Conservation (phyloP, 352 stramenopile genomes). For the Pythium chondricola region DNA sequence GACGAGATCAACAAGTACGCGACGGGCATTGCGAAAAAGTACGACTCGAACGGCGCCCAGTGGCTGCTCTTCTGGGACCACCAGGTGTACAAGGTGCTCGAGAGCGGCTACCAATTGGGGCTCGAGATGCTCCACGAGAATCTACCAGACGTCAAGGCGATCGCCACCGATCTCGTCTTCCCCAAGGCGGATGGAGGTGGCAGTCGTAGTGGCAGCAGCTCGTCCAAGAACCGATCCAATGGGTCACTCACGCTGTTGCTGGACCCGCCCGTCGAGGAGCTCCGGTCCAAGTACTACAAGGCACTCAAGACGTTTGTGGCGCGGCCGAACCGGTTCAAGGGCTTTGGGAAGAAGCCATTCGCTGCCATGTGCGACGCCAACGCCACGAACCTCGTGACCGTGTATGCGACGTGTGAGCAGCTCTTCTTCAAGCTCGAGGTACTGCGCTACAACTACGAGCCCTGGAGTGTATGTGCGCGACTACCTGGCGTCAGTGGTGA, state of each 20-base stretch:
- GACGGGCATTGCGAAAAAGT: constrained; percentile 63
- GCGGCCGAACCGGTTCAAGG: constrained; percentile 83
- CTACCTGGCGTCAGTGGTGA: constrained; percentile 31
- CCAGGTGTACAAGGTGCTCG: constrained; percentile 94
- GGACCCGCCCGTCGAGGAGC: constrained; percentile 89
- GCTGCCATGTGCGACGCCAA: constrained; percentile 87
- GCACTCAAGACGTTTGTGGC: constrained; percentile 94
- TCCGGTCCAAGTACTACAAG: constrained; percentile 92
- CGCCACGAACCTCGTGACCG: constrained; percentile 71
- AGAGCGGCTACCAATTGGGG: constrained; percentile 91
- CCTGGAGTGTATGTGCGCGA: constrained; percentile 61
- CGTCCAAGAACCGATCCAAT: neutral
- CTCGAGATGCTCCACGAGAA: constrained; percentile 94
- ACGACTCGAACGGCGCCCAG: constrained; percentile 74
- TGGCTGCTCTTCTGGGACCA: constrained; percentile 94
- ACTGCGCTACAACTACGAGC: constrained; percentile 73
- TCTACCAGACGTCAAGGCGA: constrained; percentile 86
- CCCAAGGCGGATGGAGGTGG: constrained; percentile 12
- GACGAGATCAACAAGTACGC: constrained; percentile 79
- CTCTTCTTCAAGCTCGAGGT: constrained; percentile 83
- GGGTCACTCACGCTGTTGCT: constrained; percentile 64
- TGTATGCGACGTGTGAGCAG: constrained; percentile 90
- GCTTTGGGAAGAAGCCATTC: constrained; percentile 84
- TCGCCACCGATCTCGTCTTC: constrained; percentile 73
- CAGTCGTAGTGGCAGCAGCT: too few species aligned